phyloP scores from a whole-genome alignment of 257 asterid genomes.

The Perilla frutescens region DNA sequence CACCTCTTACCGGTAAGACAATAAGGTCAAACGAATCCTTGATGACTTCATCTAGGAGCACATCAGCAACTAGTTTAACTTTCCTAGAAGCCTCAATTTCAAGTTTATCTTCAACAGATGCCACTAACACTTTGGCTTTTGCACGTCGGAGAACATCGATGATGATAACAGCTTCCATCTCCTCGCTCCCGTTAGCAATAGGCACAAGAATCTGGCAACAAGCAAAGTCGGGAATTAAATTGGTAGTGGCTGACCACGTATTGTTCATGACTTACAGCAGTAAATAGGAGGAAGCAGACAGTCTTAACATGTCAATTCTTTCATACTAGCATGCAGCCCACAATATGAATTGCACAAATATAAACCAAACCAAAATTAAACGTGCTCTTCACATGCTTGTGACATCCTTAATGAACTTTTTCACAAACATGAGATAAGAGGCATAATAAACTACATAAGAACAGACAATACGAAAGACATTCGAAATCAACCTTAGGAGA shows the following conservation, averaged over 20 bases:
- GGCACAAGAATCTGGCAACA: slow-evolving; percentile 88
- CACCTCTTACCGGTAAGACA: slow-evolving; percentile 76
- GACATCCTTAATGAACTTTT: slow-evolving; percentile 8
- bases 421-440: background rate
- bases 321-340: slow-evolving; percentile 1
- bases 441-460: slow-evolving; percentile 14
- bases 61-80: slow-evolving; percentile 88
- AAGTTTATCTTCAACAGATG: slow-evolving; percentile 71
- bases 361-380: slow-evolving; percentile 12
- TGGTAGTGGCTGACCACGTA: background rate
- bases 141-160: slow-evolving; percentile 91
- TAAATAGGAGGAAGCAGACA: slow-evolving; percentile 10
- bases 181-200: slow-evolving; percentile 93
- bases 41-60: slow-evolving; percentile 74
- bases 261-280: background rate
- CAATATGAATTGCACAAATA: background rate
- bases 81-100: slow-evolving; percentile 92
- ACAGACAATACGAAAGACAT: slow-evolving; percentile 16
- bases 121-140: slow-evolving; percentile 86
- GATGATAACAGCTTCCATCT: slow-evolving; percentile 92
- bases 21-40: slow-evolving; percentile 67
- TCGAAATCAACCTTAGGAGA: slow-evolving; percentile 67
- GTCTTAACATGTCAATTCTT: background rate
- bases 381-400: slow-evolving; percentile 10
- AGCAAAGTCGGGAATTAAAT: slow-evolving; percentile 7